A percentile compares a stretch with the other conserved stretches of the same genome.
These are phyloP conservation scores for Monilinia fructicola DNA, from an alignment of 2,329 filamentous ascomycete genomes.

Conservation along the genomic window DNA sequence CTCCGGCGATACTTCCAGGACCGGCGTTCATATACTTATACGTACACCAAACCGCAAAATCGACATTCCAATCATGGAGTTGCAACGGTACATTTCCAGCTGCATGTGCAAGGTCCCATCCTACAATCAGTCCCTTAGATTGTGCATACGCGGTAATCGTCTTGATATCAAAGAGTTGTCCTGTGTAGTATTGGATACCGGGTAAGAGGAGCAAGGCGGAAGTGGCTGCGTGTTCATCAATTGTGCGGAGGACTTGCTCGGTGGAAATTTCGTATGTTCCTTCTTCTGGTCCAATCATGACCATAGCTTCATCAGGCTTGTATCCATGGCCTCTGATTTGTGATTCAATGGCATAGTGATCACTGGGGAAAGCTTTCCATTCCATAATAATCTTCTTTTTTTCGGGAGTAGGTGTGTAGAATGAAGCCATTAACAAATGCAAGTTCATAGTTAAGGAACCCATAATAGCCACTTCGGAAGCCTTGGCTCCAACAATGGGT, in stretches of 20 bases:
- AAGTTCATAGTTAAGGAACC: slow-evolving; percentile 75
- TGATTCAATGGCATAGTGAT: slow-evolving; percentile 53
- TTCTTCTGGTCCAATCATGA: slow-evolving; percentile 67
- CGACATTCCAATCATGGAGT: slow-evolving; percentile 86
- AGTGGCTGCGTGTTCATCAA: slow-evolving; percentile 70
- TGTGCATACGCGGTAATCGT: slow-evolving; percentile 77
- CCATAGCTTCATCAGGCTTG: slow-evolving; percentile 65
- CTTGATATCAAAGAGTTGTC: slow-evolving; percentile 81
- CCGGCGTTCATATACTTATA: slow-evolving; percentile 94
- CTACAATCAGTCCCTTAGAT: slow-evolving; percentile 67
- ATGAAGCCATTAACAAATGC: slow-evolving; percentile 68
- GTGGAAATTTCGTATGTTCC: slow-evolving; percentile 63
- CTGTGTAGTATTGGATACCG: slow-evolving; percentile 89
- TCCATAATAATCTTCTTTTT: slow-evolving; percentile 68
- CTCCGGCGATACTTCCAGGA: slow-evolving; percentile 75
- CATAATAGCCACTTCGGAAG: slow-evolving; percentile 81
- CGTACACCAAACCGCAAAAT: slow-evolving; percentile 90
- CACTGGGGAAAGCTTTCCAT: slow-evolving; percentile 85
- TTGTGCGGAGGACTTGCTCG: slow-evolving; percentile 67
- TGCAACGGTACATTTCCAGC: slow-evolving; percentile 77
- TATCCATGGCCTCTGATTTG: slow-evolving; percentile 21
- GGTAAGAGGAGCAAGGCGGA: slow-evolving; percentile 78
- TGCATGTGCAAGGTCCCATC: slow-evolving; percentile 88
- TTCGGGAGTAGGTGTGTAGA: slow-evolving; percentile 61
- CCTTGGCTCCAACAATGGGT: slow-evolving; percentile 70